These are phyloP conservation scores for Blakeslea trispora DNA, from an alignment of 371 early-diverging fungal species.

Conservation along the genomic window DNA sequence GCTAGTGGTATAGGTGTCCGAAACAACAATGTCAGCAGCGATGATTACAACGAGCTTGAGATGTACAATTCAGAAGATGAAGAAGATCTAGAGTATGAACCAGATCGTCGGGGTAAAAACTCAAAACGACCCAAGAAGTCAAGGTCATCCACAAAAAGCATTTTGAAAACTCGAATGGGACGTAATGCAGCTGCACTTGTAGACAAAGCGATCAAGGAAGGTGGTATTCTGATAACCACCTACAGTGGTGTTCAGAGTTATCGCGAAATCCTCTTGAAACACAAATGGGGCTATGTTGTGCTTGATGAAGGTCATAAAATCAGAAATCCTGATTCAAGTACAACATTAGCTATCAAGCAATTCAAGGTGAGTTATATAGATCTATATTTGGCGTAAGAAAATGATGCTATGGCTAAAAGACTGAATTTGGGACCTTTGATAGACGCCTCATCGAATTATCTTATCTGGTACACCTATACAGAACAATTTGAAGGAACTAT, in stretches of 20 bases:
- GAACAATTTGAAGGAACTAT: conserved; percentile 96
- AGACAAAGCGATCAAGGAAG: conserved; percentile 34
- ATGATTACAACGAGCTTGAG: background rate
- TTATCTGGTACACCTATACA: conserved; percentile 99
- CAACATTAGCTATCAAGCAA: conserved; percentile 85
- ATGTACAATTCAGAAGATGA: conserved; percentile 23
- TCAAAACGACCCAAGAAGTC: conserved; percentile 25
- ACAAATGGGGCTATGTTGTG: conserved; percentile 89
- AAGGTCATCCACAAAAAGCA: conserved; percentile 15
- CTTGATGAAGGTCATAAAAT: conserved; percentile 99
- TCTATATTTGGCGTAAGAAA: no score
- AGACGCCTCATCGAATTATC: conserved; percentile 88
- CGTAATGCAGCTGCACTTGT: conserved; percentile 39
- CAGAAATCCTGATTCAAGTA: conserved; percentile 92
- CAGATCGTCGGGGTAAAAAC: conserved; percentile 32
- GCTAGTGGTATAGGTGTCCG: conserved; percentile 77
- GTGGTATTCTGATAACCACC: conserved; percentile 88
- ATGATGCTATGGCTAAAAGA: no score
- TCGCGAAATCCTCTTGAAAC: conserved; percentile 61
- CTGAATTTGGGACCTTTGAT: no score
- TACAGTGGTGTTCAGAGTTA: conserved; percentile 82
- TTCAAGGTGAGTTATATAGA: conserved; percentile 45
- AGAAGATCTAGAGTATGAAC: conserved; percentile 47
- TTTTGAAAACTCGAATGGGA: conserved; percentile 42
- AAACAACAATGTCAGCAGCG: conserved; percentile 5